Conservation (phyloP, 2,329 filamentous ascomycete species). For the Phyllachora maydis region DNA sequence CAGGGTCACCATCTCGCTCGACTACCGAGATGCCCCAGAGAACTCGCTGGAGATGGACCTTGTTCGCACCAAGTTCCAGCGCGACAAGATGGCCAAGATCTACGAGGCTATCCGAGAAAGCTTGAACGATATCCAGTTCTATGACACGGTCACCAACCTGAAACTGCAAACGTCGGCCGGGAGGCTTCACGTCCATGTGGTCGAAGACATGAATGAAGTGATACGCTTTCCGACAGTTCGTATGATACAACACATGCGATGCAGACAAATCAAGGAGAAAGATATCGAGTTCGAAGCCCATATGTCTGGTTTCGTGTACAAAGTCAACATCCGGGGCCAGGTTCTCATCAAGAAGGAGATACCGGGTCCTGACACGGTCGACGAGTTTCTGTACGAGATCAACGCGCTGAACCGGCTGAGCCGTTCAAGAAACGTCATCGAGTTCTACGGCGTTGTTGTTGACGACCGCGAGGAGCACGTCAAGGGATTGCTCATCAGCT, state of each 20-base stretch:
- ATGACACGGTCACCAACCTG: constrained; percentile 86
- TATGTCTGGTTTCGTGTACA: constrained; percentile 94
- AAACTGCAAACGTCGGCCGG: constrained; percentile 80
- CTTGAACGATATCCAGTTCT: constrained; percentile 84
- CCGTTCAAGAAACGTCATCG: constrained; percentile 57
- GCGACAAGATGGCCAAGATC: constrained; percentile 81
- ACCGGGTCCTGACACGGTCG: constrained; percentile 80
- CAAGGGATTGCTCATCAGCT: constrained; percentile 78
- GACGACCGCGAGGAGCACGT: constrained; percentile 55
- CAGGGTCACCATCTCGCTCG: constrained; percentile 78
- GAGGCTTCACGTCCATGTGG: constrained; percentile 84
- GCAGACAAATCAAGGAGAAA: constrained; percentile 45
- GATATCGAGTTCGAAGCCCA: constrained; percentile 75
- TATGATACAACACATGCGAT: constrained; percentile 53
- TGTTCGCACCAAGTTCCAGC: constrained; percentile 56
- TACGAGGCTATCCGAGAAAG: constrained; percentile 91
- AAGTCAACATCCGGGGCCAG: constrained; percentile 48
- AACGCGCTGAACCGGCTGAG: constrained; percentile 72
- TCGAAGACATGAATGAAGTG: constrained; percentile 92
- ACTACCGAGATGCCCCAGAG: constrained; percentile 64
- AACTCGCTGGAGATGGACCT: constrained; percentile 78
- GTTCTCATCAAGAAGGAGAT: constrained; percentile 95
- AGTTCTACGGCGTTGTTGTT: constrained; percentile 72
- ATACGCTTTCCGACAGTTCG: constrained; percentile 63
- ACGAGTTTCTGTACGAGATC: constrained; percentile 94